Percentiles rank a stretch among this genome's conserved stretches.
These are phyloP conservation scores for Aspergillus sp. DNA, from an alignment of 2,329 filamentous ascomycete species.

Conservation along the genomic window DNA sequence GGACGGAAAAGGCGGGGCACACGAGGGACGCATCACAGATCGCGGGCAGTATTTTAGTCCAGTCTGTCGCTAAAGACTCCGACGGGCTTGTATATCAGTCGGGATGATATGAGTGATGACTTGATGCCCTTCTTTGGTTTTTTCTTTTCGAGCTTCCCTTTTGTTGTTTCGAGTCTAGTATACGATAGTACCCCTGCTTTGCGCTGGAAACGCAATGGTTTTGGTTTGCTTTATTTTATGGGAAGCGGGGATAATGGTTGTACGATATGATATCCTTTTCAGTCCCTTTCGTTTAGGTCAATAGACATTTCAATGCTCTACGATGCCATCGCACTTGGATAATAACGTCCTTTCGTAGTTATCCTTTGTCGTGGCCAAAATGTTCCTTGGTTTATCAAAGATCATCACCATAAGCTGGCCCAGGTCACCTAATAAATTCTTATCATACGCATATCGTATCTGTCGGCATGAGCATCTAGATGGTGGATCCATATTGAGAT, in stretches of 20 bases:
- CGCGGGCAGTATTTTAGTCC: conserved; percentile 1
- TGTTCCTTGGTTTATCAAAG: neutral
- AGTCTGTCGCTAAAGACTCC: neutral
- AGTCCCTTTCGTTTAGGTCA: neutral
- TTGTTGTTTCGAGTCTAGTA: neutral
- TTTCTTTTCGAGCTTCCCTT: neutral
- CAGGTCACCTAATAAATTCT: neutral
- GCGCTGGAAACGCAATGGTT: neutral
- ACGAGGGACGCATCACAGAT: conserved; percentile 3
- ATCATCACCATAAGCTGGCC: too few relatives aligned
- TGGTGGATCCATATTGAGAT: neutral
- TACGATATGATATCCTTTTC: neutral
- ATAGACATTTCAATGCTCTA: neutral
- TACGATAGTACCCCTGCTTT: neutral
- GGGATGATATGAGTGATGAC: conserved; percentile 4
- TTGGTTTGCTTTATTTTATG: neutral
- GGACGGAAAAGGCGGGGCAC: conserved; percentile 28
- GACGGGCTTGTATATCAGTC: neutral
- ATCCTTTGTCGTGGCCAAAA: neutral
- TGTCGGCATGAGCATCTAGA: neutral
- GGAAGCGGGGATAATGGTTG: neutral
- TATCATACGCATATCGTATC: neutral
- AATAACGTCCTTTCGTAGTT: neutral
- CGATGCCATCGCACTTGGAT: neutral
- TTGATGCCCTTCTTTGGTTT: neutral